Conservation (phyloP, 371 early-diverging fungal species). For the Coemansia sp. region DNA sequence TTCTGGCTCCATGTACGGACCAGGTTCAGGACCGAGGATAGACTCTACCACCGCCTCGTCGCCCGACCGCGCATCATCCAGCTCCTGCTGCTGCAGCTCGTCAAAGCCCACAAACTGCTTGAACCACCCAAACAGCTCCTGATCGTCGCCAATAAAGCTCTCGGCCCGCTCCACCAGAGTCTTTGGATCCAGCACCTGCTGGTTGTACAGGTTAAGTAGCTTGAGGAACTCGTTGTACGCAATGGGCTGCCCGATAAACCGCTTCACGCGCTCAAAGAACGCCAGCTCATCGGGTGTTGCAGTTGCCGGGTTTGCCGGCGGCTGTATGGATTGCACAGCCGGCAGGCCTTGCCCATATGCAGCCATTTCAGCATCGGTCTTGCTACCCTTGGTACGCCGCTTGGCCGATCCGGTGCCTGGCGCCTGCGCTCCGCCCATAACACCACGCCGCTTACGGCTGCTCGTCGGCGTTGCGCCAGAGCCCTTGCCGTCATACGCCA, state of each 20-base stretch:
- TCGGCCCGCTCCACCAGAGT: slow-evolving; percentile 80
- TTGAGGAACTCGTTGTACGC: slow-evolving; percentile 97
- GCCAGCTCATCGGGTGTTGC: slow-evolving; percentile 75
- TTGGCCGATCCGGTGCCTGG: slow-evolving; percentile 34
- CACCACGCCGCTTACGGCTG: slow-evolving; percentile 41
- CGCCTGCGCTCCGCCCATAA: slow-evolving; percentile 22
- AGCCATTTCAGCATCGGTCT: slow-evolving; percentile 11
- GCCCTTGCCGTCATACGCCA: slow-evolving; percentile 19
- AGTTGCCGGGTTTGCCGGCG: slow-evolving; percentile 38
- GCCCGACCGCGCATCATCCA: slow-evolving; percentile 37
- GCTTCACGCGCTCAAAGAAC: slow-evolving; percentile 89
- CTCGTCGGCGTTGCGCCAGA: slow-evolving; percentile 20
- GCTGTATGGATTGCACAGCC: slow-evolving; percentile 6
- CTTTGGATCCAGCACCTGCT: slow-evolving; percentile 86
- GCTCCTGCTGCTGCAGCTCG: slow-evolving; percentile 49
- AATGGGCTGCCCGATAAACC: slow-evolving; percentile 76
- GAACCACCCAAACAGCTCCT: slow-evolving; percentile 91
- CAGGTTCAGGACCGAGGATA: slow-evolving; percentile 37
- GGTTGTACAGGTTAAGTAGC: slow-evolving; percentile 92
- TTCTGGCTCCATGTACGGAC: slow-evolving; percentile 36
- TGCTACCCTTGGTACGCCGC: slow-evolving; percentile 39
- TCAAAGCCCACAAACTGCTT: slow-evolving; percentile 93
- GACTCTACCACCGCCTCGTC: slow-evolving; percentile 47
- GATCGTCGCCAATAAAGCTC: slow-evolving; percentile 73
- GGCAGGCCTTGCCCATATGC: slow-evolving; percentile 26